A percentile compares a stretch with the other conserved stretches of the same genome.
These are phyloP conservation scores for Talaromyces nanjingensis DNA, from an alignment of 495 filamentous ascomycete genomes.

Conservation along the genomic window DNA sequence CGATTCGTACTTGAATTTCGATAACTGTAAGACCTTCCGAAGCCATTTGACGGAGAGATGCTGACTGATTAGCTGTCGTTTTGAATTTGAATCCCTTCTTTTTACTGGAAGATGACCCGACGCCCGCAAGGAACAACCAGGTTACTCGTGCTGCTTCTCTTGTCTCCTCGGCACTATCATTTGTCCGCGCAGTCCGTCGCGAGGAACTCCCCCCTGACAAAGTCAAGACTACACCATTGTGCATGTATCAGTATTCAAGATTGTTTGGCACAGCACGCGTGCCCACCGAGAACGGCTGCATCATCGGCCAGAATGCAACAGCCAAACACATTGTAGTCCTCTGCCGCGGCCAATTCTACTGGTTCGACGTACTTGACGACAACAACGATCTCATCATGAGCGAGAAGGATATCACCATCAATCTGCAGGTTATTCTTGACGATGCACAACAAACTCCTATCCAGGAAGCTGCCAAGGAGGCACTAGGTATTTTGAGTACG, in stretches of 20 bases:
- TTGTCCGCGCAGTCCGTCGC: slow-evolving; percentile 85
- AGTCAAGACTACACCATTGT: slow-evolving; percentile 71
- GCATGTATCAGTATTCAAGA: slow-evolving; percentile 97
- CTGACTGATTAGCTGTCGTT: slow-evolving; percentile 58
- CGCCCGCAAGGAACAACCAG: slow-evolving; percentile 90
- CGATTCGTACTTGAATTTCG: slow-evolving; percentile 95
- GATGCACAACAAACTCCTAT: slow-evolving; percentile 86
- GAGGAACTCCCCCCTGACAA: slow-evolving; percentile 92
- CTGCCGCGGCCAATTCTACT: slow-evolving; percentile 96
- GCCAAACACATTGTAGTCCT: slow-evolving; percentile 91
- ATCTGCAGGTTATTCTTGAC: slow-evolving; percentile 85
- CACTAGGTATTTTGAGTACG: slow-evolving; percentile 87
- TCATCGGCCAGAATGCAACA: slow-evolving; percentile 86
- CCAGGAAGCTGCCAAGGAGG: slow-evolving; percentile 89
- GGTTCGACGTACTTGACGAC: slow-evolving; percentile 96
- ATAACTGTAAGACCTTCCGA: slow-evolving; percentile 58
- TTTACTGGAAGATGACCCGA: slow-evolving; percentile 94
- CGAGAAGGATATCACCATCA: slow-evolving; percentile 87
- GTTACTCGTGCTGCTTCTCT: slow-evolving; percentile 91
- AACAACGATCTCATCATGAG: slow-evolving; percentile 95
- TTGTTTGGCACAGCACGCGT: slow-evolving; percentile 94
- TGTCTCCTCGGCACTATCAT: slow-evolving; percentile 81
- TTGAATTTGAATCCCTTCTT: slow-evolving; percentile 98
- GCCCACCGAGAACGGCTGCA: slow-evolving; percentile 89
- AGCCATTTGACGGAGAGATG: neutral